A percentile compares a stretch with the other conserved stretches of the same genome.
Evolutionary conservation across 257 asterid species (phyloP).

Genomic region (Nemophila menziesii): DNA sequence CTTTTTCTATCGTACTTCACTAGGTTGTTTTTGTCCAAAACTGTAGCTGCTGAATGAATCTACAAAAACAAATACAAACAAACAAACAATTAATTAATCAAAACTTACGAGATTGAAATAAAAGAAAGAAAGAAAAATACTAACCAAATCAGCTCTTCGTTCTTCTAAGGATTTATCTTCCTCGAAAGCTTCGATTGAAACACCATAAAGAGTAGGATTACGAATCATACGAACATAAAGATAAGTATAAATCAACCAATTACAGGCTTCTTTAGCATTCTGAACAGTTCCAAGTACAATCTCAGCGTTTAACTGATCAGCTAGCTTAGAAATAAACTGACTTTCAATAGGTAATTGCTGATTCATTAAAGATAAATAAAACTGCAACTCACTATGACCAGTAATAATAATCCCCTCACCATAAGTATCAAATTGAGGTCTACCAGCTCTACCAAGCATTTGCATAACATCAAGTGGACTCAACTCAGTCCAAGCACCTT

Average conservation of each 20-base stretch:
- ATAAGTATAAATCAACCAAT: conserved; percentile 36
- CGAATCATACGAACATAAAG: conserved; percentile 32
- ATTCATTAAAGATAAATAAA: conserved; percentile 32
- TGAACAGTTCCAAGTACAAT: conserved; percentile 36
- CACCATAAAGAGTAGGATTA: conserved; percentile 32
- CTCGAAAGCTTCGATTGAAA: conserved; percentile 21
- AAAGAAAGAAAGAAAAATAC: background rate
- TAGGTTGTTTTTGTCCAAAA: conserved; percentile 31
- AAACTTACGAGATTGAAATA: background rate
- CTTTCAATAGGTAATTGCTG: conserved; percentile 39
- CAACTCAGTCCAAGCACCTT: conserved; percentile 37
- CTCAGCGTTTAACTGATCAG: conserved; percentile 39
- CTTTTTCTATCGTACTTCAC: conserved; percentile 32
- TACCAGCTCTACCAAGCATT: conserved; percentile 45
- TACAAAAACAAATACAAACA: conserved; percentile 7
- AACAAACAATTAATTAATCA: background rate
- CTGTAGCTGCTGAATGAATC: conserved; percentile 38
- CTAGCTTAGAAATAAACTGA: conserved; percentile 31
- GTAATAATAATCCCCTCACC: conserved; percentile 37
- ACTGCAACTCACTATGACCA: conserved; percentile 27
- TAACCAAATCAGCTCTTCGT: conserved; percentile 30
- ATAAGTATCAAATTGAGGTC: conserved; percentile 32
- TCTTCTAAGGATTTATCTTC: conserved; percentile 19
- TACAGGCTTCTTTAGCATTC: conserved; percentile 34
- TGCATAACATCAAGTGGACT: conserved; percentile 39